Evolutionary conservation across 2,329 filamentous ascomycete genomes (phyloP).

Genomic region (Colletotrichum sp.): DNA sequence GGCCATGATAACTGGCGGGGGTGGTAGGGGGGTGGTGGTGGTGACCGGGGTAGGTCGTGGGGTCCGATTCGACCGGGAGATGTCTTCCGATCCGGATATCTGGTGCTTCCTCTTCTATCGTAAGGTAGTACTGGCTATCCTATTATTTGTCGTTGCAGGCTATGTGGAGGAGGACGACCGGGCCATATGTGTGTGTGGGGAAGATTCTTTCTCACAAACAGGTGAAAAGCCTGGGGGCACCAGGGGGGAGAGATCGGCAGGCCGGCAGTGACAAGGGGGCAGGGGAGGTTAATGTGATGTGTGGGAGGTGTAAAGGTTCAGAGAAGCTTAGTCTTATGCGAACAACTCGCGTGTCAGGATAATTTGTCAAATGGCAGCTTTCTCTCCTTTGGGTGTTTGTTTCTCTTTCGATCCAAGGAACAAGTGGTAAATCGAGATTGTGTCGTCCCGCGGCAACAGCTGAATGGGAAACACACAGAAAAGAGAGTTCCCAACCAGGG

Average conservation of each 20-base stretch:
- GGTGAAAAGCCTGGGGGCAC: background rate
- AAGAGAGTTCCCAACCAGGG: background rate
- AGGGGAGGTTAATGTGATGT: background rate
- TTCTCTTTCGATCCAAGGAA: background rate
- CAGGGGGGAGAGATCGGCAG: background rate
- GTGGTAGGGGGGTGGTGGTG: background rate
- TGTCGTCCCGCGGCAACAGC: background rate
- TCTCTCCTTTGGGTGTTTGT: background rate
- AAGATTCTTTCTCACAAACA: background rate
- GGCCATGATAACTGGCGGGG: constrained; percentile 6
- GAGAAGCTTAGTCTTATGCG: constrained; percentile 11
- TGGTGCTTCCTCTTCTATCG: background rate
- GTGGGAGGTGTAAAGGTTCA: background rate
- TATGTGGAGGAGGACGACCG: constrained; percentile 13
- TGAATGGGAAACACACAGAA: background rate
- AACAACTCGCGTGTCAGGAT: background rate
- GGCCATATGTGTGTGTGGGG: constrained; percentile 11
- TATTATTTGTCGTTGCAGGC: background rate
- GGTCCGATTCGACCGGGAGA: background rate
- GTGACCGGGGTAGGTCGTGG: background rate
- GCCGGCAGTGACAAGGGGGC: background rate
- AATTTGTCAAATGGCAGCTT: background rate
- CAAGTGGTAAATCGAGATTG: background rate
- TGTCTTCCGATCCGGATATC: background rate
- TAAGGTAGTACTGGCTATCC: background rate